A percentile compares a stretch with the other conserved stretches of the same genome.
Evolutionary conservation across 2,329 filamentous ascomycete genomes (phyloP).

Genomic region (Xylariomycetidae sp.): DNA sequence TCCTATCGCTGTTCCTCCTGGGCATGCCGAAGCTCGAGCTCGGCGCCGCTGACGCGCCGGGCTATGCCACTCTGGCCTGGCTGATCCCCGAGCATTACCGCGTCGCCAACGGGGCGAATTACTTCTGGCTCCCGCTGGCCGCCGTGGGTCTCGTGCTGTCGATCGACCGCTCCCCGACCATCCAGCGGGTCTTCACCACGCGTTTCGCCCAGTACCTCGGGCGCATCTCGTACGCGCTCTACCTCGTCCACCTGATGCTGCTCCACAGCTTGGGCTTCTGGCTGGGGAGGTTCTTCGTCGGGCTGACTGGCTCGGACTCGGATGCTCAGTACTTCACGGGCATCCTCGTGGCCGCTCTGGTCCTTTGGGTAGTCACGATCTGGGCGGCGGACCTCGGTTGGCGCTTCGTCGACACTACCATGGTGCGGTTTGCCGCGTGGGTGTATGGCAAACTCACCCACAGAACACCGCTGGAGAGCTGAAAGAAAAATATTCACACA

Average conservation of each 20-base stretch:
- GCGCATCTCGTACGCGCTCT: constrained; percentile 23
- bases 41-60: constrained; percentile 14
- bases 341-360: constrained; percentile 6
- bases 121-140: constrained; percentile 24
- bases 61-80: constrained; percentile 13
- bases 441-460: constrained; percentile 9
- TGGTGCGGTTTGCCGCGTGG: constrained; percentile 16
- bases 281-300: constrained; percentile 9
- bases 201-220: constrained; percentile 23
- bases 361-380: constrained; percentile 12
- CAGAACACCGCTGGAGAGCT: no score
- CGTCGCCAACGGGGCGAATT: constrained; percentile 7
- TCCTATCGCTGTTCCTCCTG: constrained; percentile 12
- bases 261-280: constrained; percentile 18
- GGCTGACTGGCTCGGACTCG: constrained; percentile 9
- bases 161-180: constrained; percentile 13
- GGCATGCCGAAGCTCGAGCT: constrained; percentile 19
- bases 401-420: constrained; percentile 18
- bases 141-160: constrained; percentile 21
- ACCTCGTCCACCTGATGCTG: constrained; percentile 23
- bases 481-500: constrained; percentile 2
- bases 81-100: constrained; percentile 16
- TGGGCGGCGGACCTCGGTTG: constrained; percentile 18
- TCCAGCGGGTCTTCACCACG: constrained; percentile 25
- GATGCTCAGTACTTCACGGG: constrained; percentile 11